Evolutionary conservation across 306 rosid genomes (phyloP), one percentile per base, ranked within the genome.

Genomic region (Myrica gale): DNA sequence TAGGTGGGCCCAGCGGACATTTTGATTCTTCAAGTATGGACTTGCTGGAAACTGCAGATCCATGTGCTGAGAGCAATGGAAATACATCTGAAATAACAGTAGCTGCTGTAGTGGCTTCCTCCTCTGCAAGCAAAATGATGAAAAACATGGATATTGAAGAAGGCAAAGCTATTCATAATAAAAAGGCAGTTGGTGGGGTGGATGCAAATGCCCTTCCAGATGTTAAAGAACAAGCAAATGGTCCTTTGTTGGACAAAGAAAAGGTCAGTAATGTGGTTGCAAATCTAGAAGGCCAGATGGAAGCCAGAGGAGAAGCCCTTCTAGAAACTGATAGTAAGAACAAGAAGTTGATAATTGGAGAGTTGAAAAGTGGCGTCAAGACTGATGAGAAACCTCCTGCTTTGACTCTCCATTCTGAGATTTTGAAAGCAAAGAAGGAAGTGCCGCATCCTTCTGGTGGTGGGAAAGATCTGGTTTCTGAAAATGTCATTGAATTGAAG

Each of bases 61-160:
- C 78, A n/a, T 32, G 51, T 41, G 65, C 69, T 55, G 91, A 85
- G 37, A 71, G 74, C 77, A 81, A 78, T 39, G 87, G 76, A 63
- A 82, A 82, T 72, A 79, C 32, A 10, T 68, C 39, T 65, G 89
- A 84, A 76, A 82, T 61, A 23, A 45, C 75, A 12, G 51, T 65
- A 78, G 43, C 80, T 78, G 71, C 81, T 72, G 39, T 79, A 12
- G 53, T 57, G 19, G 58, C 77, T 75, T 44, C 72, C 37, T 73
- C 77, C 68, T 78, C 86, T 60, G 67, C 75, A 48, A 45, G 50
- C 26, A 17, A 69, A 0, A 53, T 47, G 17, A 89, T 84, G 74
- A 85, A 87, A 78, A 78, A 68, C 74, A 78, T 61, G 76, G 87
- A 76, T 5, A 65, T 56, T 48, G 84, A 87, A 23, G 61, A 79